Base-by-base conservation (phyloP, 768 basidiomycete species). In the Phlebiopsis gigantea region DNA sequence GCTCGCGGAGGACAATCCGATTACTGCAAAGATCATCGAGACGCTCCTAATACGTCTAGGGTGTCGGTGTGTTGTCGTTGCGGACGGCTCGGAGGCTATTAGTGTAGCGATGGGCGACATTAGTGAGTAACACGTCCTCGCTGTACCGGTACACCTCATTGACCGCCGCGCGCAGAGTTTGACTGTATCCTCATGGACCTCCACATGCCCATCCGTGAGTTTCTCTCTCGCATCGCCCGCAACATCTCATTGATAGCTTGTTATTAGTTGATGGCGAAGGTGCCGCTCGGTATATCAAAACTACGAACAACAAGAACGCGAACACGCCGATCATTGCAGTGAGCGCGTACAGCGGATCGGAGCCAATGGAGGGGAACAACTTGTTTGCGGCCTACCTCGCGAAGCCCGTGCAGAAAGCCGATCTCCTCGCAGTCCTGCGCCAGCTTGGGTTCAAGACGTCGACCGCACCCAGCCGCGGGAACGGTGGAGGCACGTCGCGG, bases 31-130 rank as follows among this genome's bases (percentile, higher is more conserved):
- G 76, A 98, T 99, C 48, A 87, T 98, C 48, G 94, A 98, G 71
- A 98, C 95, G 1, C 72, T 98, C 45, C 81, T 99, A 46, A 89
- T 92, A 59, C 86, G 95, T 31, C 81, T 98, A 58, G 97, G 97
- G 1, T 98, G 96, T 70, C 88, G 95, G 17, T 93, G 92, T 69
- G 88, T 98, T 9, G 90, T 98, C 8, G 97, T 98, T 17, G 84
- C 93, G 43, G 94, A 98, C 72, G 97, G 97, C 7, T 93, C 95
- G 4, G 93, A 97, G 71, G 97, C 97, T 21, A 88, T 98, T 65
- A 93, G 94, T 61, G 92, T 98, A 49, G 94, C 95, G 2, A 94
- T 97, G 84, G 93, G 93, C 46, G 93, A 95, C 66, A 97, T 98
- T 73, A 93, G 94, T 97, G 68, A 74, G 92, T 82, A 43, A 60